A percentile compares a stretch with the other conserved stretches of the same genome.
Evolutionary conservation across 2,329 filamentous ascomycete species (phyloP).

Genomic region (Corinectria fuckeliana): DNA sequence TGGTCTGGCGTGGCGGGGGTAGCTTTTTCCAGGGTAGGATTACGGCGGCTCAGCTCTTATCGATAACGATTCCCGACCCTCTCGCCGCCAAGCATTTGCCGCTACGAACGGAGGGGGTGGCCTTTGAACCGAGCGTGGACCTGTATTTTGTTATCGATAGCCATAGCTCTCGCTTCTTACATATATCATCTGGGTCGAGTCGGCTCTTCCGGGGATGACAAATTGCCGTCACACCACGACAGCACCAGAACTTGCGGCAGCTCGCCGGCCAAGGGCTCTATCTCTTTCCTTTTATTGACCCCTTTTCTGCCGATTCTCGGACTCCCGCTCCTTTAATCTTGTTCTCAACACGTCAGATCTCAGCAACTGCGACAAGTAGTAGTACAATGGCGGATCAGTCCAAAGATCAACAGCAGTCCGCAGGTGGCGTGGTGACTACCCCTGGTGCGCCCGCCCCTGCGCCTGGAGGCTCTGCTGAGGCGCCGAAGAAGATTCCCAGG

Average conservation of each 20-base stretch:
- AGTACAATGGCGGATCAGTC: slow-evolving; percentile 38
- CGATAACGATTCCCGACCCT: slow-evolving; percentile 4
- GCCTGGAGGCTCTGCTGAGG: slow-evolving; percentile 37
- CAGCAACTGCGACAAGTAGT: slow-evolving; percentile 20
- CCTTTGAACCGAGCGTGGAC: background rate
- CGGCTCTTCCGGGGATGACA: slow-evolving; percentile 27
- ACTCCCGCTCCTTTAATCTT: slow-evolving; percentile 15
- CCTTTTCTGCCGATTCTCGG: slow-evolving; percentile 2
- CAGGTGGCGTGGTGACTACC: slow-evolving; percentile 27
- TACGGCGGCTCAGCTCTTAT: background rate
- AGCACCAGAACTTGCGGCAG: slow-evolving; percentile 5
- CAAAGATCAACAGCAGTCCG: slow-evolving; percentile 30
- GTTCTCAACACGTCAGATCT: slow-evolving; percentile 20
- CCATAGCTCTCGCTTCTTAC: background rate
- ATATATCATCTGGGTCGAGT: background rate
- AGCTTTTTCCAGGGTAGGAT: slow-evolving; percentile 1
- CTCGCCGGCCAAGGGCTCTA: background rate
- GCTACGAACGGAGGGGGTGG: background rate
- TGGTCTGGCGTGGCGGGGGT: background rate
- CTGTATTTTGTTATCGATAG: slow-evolving; percentile 14
- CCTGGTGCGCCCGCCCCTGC: slow-evolving; percentile 29
- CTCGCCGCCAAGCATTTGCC: background rate
- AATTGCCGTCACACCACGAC: slow-evolving; percentile 33
- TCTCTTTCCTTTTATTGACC: slow-evolving; percentile 5
- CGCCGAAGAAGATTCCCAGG: slow-evolving; percentile 66